Base-by-base conservation (phyloP, 75 land plant species). In the Picea sitchensis region DNA sequence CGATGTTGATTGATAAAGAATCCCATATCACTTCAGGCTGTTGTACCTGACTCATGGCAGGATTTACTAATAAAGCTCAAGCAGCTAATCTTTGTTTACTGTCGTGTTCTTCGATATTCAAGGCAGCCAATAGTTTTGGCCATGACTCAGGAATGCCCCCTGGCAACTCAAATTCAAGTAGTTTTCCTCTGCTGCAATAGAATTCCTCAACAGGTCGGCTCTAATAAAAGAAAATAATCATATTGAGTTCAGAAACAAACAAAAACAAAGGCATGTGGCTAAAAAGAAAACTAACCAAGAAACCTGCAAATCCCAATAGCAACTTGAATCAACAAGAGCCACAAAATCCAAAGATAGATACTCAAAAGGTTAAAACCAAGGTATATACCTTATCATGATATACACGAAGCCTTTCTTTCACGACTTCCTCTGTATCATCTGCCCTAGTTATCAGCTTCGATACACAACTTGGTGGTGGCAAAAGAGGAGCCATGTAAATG, bases 91-190 rank as follows among this genome's bases (percentile, higher is more conserved):
- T 80, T 41, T 76, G 79, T 61, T 87, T 89, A 58, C 80, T 79
- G 32, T 85, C 86, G 21, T 63, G 79, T 15, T 89, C 84, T 15
- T 85, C 84, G 2, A 91, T 86, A 78, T 89, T 89, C 23, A 91
- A 78, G 64, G 91, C 89, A 61, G 82, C 82, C 79, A 91, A 79
- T 60, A 95, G 82, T 80, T 87, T 90, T 65, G 98, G 94, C 98
- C 98, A 95, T 20, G 96, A 90, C 69, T 92, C 98, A 0, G 96
- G 91, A 12, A 95, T 93, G 56, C 98, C 98, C 26, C 98, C 98
- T 12, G 89, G 90, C 21, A 95, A 85, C 79, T 51, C 88, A 84
- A 96, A 96, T 63, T 94, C 95, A 18, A 96, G 41, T 17, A 96
- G 83, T 57, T 89, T 89, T 26, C 92, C 96, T 65, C 86, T 77